phyloP scores from a whole-genome alignment of 2,329 filamentous ascomycete species.

The Hypoxylon sp. region DNA sequence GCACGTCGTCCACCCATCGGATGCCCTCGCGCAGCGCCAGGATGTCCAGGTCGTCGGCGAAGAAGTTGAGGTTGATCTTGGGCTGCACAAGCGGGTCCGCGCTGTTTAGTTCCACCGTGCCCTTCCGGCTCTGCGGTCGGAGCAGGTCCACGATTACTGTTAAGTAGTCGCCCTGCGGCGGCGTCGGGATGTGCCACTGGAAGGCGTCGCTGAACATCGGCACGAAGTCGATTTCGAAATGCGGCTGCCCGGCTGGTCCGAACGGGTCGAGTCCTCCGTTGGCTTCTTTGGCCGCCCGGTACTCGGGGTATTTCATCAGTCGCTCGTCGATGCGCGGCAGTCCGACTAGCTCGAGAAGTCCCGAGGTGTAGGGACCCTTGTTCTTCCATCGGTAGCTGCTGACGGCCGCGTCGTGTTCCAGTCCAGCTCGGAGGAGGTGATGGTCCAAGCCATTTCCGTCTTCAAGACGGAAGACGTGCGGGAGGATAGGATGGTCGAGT shows the following conservation, averaged over 20 bases:
- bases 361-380: constrained; percentile 51
- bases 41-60: constrained; percentile 63
- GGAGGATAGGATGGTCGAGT: constrained; percentile 67
- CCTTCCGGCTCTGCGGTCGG: constrained; percentile 53
- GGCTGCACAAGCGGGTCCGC: constrained; percentile 65
- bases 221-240: constrained; percentile 71
- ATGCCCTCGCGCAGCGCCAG: constrained; percentile 67
- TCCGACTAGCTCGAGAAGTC: constrained; percentile 60
- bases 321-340: constrained; percentile 66
- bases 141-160: constrained; percentile 63
- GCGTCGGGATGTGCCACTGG: constrained; percentile 57
- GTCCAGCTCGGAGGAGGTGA: constrained; percentile 51
- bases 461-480: constrained; percentile 57
- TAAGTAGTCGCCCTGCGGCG: constrained; percentile 57
- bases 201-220: constrained; percentile 62
- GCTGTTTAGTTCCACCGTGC: constrained; percentile 65
- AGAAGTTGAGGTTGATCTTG: constrained; percentile 68
- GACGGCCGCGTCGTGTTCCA: constrained; percentile 47
- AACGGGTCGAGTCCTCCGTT: constrained; percentile 62
- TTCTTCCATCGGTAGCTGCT: constrained; percentile 50
- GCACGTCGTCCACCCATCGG: constrained; percentile 63
- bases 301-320: constrained; percentile 58
- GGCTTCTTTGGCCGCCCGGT: constrained; percentile 52
- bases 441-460: constrained; percentile 53
- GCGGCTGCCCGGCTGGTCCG: constrained; percentile 63